Base-by-base conservation (phyloP, 371 early-diverging fungal species). In the Chytridium lagenaria region DNA sequence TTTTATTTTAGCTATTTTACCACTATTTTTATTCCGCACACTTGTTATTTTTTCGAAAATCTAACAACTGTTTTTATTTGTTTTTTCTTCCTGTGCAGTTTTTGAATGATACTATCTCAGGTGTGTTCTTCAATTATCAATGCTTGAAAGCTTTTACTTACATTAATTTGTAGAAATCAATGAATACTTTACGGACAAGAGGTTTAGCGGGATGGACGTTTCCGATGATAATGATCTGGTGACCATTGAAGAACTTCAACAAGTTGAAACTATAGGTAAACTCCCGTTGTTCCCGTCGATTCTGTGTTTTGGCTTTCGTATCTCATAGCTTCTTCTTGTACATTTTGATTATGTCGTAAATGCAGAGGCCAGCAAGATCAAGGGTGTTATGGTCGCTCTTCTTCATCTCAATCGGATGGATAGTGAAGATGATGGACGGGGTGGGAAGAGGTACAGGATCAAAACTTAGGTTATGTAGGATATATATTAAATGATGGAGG, bases 161-260 rank as follows among this genome's bases (percentile, higher is more conserved):
- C 44, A 44, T 7, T 44, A 44, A 19, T 12, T 44, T 44, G 38
- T 39, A 68, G 74, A 73, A 73, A 73, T 73, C 59, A 73, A 73
- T 63, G 74, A 73, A 28, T 73, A 64, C 37, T 57, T 73, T 19
- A 67, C 68, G 31, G 73, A 72, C 33, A 72, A 72, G 39, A 22
- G 73, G 12, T 72, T 72, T 38, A 67, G 55, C 15, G 73, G 59
- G 0, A 67, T 72, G 68, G 73, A 67, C 19, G 49, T 64, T 22
- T 65, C 50, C 19, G 52, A 57, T 16, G 68, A 22, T n/a, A 51
- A 72, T 12, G 73, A 72, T 19, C 28, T 40, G n/a, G 31, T 72
- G 10, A 55, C 73, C 16, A 22, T 72, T n/a, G 73, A 72, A 36
- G 73, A 72, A 40, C 39, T 72, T 1, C 33, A 37, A 1, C 49